A percentile compares a stretch with the other conserved stretches of the same genome.
Conservation (phyloP, 2,329 filamentous ascomycete species). For the Paecilomyces variotii region DNA sequence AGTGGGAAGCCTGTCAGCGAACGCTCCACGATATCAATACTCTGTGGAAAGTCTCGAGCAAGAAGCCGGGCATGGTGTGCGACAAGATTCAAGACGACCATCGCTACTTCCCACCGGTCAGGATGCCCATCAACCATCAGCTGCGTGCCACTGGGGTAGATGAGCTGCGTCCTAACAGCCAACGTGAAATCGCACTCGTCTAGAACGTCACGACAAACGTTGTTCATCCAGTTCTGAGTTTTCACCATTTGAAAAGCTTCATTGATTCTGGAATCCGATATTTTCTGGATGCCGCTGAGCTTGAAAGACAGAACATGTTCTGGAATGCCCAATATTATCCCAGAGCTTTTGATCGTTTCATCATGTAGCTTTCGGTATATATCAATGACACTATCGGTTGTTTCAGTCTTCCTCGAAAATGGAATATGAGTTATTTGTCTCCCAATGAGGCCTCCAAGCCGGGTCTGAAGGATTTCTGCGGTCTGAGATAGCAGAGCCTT, state of each 20-base stretch:
- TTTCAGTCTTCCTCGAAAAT: conserved; percentile 45
- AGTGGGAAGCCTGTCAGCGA: conserved; percentile 44
- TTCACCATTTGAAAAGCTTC: conserved; percentile 43
- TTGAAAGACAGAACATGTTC: conserved; percentile 60
- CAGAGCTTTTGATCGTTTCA: conserved; percentile 35
- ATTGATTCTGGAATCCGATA: conserved; percentile 40
- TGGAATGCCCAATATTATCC: conserved; percentile 53
- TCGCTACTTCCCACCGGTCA: conserved; percentile 41
- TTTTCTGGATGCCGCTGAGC: conserved; percentile 51
- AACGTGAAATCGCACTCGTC: conserved; percentile 57
- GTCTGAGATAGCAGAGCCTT: conserved; percentile 57
- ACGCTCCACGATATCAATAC: conserved; percentile 43
- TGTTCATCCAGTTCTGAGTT: conserved; percentile 44
- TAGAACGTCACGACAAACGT: conserved; percentile 50
- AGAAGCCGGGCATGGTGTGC: conserved; percentile 31
- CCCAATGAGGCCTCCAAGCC: conserved; percentile 49
- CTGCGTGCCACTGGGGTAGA: conserved; percentile 48
- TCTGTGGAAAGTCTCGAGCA: conserved; percentile 30
- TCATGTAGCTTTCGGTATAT: conserved; percentile 33
- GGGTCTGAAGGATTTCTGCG: conserved; percentile 46
- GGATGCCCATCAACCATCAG: conserved; percentile 46
- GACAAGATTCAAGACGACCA: conserved; percentile 37
- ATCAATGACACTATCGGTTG: conserved; percentile 18
- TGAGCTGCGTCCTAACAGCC: conserved; percentile 47
- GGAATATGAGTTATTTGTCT: conserved; percentile 51